A percentile compares a stretch with the other conserved stretches of the same genome.
phyloP scores from a whole-genome alignment of 441 rosid species.

The Aleurites moluccanus region DNA sequence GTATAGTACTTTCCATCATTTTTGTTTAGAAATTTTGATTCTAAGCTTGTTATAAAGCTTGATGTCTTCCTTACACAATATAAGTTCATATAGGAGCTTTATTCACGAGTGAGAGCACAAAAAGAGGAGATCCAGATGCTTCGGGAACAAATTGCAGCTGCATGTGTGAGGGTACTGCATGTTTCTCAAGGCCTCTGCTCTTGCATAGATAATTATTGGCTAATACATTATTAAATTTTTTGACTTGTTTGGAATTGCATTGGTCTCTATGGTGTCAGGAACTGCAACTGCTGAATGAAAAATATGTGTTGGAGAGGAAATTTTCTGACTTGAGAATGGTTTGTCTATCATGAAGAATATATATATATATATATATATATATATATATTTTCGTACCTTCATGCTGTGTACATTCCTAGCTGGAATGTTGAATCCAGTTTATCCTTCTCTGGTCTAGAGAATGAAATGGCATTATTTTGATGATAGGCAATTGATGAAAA shows the following conservation, averaged over 20 bases:
- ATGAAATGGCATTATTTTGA: conserved; percentile 33
- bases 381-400: not conserved
- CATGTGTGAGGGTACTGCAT: conserved; percentile 65
- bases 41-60: conserved; percentile 11
- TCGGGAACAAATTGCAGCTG: conserved; percentile 71
- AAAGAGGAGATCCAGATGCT: conserved; percentile 79
- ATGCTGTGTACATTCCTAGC: not conserved
- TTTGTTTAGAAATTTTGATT: conserved; percentile 18
- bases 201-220: conserved; percentile 6
- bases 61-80: conserved; percentile 23
- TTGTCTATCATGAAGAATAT: conserved; percentile 30
- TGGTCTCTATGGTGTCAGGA: conserved; percentile 56
- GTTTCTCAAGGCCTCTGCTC: conserved; percentile 18
- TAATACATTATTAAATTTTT: conserved; percentile 18
- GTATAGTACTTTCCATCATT: conserved; percentile 36
- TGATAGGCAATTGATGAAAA: conserved; percentile 88
- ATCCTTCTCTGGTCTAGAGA: conserved; percentile 17
- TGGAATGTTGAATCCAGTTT: conserved; percentile 15
- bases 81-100: conserved; percentile 54
- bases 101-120: conserved; percentile 56
- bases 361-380: too few relatives aligned
- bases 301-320: conserved; percentile 77
- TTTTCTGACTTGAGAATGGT: conserved; percentile 92
- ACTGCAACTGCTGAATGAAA: conserved; percentile 78
- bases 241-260: conserved; percentile 20